These are phyloP conservation scores for Fusarium xyrophilum DNA, from an alignment of 2,329 filamentous ascomycete species.

Conservation along the genomic window DNA sequence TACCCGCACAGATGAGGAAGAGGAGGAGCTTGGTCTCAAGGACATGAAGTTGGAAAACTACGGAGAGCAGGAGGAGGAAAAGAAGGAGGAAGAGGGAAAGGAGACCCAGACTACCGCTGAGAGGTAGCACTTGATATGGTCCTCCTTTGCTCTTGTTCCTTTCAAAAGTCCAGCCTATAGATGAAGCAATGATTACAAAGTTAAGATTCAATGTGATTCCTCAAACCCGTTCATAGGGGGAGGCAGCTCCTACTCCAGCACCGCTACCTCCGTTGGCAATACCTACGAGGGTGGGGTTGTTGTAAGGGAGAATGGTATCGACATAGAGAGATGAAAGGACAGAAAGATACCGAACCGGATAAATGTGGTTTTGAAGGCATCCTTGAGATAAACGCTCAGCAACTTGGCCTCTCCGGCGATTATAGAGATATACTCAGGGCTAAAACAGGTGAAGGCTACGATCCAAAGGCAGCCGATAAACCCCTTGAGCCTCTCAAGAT, in stretches of 20 bases:
- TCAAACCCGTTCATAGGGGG: neutral
- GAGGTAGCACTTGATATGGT: slow-evolving; percentile 16
- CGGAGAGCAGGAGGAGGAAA: slow-evolving; percentile 53
- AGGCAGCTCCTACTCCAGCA: neutral
- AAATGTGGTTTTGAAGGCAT: slow-evolving; percentile 1
- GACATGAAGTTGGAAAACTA: slow-evolving; percentile 96
- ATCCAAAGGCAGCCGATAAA: neutral
- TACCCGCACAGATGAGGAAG: slow-evolving; percentile 85
- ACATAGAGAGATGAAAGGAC: neutral
- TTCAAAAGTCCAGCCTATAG: slow-evolving; percentile 25
- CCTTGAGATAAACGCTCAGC: slow-evolving; percentile 1
- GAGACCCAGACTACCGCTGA: slow-evolving; percentile 18
- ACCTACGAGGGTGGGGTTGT: neutral
- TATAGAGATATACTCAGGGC: slow-evolving; percentile 4
- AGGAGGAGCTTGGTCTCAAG: slow-evolving; percentile 86
- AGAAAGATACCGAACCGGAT: slow-evolving; percentile 4
- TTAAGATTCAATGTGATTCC: neutral
- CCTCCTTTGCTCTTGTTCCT: neutral
- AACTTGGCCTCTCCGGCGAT: neutral
- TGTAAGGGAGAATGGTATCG: neutral
- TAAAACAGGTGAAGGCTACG: neutral
- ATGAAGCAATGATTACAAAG: slow-evolving; percentile 26
- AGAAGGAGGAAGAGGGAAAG: slow-evolving; percentile 26
- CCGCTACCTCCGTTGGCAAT: neutral
- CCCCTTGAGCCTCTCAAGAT: neutral